These are phyloP conservation scores for Apiosordaria backusii DNA, from an alignment of 495 filamentous ascomycete genomes.

Conservation along the genomic window DNA sequence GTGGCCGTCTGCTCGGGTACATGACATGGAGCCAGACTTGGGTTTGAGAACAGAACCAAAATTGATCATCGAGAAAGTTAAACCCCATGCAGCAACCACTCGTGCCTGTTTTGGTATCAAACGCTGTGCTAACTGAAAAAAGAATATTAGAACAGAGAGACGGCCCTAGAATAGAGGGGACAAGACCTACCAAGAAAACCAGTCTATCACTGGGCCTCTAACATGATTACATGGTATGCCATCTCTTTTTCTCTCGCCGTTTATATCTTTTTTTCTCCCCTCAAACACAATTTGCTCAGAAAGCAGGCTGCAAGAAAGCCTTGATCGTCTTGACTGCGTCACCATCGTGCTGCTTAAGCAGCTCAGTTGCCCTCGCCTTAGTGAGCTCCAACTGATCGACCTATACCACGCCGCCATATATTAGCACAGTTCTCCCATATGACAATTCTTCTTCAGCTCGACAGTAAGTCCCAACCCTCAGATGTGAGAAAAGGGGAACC, in stretches of 20 bases:
- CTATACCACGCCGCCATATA: slow-evolving; percentile 40
- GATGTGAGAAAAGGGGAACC: slow-evolving; percentile 5
- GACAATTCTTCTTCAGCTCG: neutral
- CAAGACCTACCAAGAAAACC: neutral
- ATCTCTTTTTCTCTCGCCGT: neutral
- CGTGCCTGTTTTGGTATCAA: neutral
- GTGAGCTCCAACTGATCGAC: slow-evolving; percentile 74
- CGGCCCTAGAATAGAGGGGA: neutral
- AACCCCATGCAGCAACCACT: neutral
- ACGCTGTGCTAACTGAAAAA: neutral
- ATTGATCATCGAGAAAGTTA: neutral
- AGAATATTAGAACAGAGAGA: neutral
- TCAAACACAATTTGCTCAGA: slow-evolving; percentile 8
- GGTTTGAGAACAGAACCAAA: neutral
- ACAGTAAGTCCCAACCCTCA: slow-evolving; percentile 1
- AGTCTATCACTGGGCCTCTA: neutral
- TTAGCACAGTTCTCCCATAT: neutral
- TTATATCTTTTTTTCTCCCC: neutral
- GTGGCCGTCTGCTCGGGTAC: neutral
- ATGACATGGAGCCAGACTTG: neutral
- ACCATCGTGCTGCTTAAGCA: slow-evolving; percentile 76
- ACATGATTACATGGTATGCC: neutral
- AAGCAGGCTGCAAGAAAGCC: slow-evolving; percentile 39
- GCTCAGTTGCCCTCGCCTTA: slow-evolving; percentile 78
- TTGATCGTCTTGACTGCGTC: slow-evolving; percentile 67